Base-by-base conservation (phyloP, 495 filamentous ascomycete species). In the Lasiosphaeris hirsuta region DNA sequence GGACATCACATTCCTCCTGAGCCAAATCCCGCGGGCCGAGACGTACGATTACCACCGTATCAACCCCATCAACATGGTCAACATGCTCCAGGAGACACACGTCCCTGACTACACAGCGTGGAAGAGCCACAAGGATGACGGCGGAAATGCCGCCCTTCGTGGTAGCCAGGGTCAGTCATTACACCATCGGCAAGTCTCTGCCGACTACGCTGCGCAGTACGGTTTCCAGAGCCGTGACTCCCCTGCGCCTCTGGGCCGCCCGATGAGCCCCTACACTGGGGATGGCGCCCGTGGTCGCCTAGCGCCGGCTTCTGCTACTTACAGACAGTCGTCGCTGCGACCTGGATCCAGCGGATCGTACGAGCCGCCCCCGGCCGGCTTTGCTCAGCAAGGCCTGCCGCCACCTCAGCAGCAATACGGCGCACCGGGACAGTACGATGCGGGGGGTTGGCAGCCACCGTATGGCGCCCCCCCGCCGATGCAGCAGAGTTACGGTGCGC, bases 1-100 rank as follows among this genome's bases (percentile, higher is more conserved):
- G 11, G 86, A 91, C 49, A 81, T 97, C 52, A 87, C 84, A 9
- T 87, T 92, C 65, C 78, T 98, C 15, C 74, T 98, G 30, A 85
- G 87, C 63, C 85, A 91, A 60, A 87, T 98, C 37, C 94, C 94
- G 9, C 73, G 82, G 14, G 85, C 90, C 11, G 84, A 90, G 14
- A 69, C 80, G 2, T 96, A 94, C 69, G 79, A 83, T 36, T 56
- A 79, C 75, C 57, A 80, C 70, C 58, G 76, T 14, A 88, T 97
- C 64, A 86, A 79, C 54, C 74, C 92, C 5, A 81, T 83, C 57
- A 82, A 80, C 59, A 76, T 96, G 74, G 85, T 96, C 6, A 81
- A 84, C 10, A 78, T 96, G 17, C 72, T 98, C 30, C 83, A 82
- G 30, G 78, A 82, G 48, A 81, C 86, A 6, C 71, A 82, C 4